Base-by-base conservation (phyloP, 169 alveolate genomes). In the Babesia caballi region DNA sequence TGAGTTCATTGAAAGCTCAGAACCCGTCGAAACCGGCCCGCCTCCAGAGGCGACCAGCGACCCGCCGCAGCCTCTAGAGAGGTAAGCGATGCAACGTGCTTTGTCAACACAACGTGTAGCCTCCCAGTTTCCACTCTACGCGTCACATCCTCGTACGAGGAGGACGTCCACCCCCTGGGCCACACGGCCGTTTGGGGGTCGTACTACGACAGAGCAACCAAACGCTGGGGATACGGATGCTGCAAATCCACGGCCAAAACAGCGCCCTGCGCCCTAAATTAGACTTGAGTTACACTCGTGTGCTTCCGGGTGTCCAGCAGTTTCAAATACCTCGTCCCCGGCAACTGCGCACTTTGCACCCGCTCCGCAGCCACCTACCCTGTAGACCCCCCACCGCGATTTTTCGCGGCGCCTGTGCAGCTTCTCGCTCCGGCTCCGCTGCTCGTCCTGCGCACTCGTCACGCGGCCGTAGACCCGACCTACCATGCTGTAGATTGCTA, bases 141-240 rank as follows among this genome's bases (percentile, higher is more conserved):
- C 53, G 65, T 66, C 15, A 32, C 59, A 40, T 89, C 94, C 46
- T 68, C 74, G 66, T 88, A 91, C 65, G 93, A 85, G 66, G 96
- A 92, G 68, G 94, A 92, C 56, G 93, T 81, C 4, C 69, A 80
- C 57, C 27, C 59, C 21, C 84, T 88, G 51, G 93, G 91, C 32
- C 97, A 94, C 76, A 82, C 94, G 11, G 72, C 86, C 21, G 84
- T 94, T 41, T 94, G 94, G 93, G 97, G 97, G 32, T 88, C 95
- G 17, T 92, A 78, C 69, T 94, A 90, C 63, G 94, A 92, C 70
- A 30, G 54, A 40, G 93, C 68, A 0, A 68, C 59, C 40, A 77
- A 75, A 15, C 85, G 78, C 44, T 94, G 97, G 97, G 97, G 97
- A 5, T 94, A 90, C 70, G 75, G 85, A 75, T 94, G 97, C 71